A percentile compares a stretch with the other conserved stretches of the same genome.
Conservation (phyloP, 305 asterid species). For the Fraxinus baroniana region DNA sequence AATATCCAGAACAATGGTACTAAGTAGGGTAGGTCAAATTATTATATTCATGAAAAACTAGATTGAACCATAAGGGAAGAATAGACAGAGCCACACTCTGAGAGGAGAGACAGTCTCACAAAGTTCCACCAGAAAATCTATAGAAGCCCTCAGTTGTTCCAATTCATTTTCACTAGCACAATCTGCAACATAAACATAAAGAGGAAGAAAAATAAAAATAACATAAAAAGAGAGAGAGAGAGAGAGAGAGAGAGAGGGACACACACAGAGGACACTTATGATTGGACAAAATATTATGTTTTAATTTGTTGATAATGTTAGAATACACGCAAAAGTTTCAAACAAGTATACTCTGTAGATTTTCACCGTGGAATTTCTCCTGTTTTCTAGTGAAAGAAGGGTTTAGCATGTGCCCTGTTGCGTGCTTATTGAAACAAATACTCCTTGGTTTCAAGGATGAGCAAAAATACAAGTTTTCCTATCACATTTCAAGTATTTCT, state of each 20-base stretch:
- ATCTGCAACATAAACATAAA: slow-evolving; percentile 40
- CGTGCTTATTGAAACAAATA: not conserved
- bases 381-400: not conserved
- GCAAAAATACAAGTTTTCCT: not conserved
- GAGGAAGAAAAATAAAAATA: not conserved
- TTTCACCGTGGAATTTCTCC: not conserved
- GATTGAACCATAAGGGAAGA: slow-evolving; percentile 10
- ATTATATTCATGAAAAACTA: not conserved
- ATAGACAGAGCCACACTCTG: slow-evolving; percentile 45
- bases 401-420: not conserved
- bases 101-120: slow-evolving; percentile 58
- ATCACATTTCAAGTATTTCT: not conserved
- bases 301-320: not conserved
- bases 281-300: not conserved
- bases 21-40: slow-evolving; percentile 4
- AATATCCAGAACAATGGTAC: slow-evolving; percentile 14
- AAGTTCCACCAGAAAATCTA: slow-evolving; percentile 93
- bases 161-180: slow-evolving; percentile 41
- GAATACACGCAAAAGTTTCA: not conserved
- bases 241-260: not conserved
- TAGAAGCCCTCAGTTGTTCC: slow-evolving; percentile 75
- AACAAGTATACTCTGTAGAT: not conserved
- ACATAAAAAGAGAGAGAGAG: no score
- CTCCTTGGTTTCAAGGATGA: not conserved
- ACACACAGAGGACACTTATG: not conserved